Percentiles rank a stretch among this genome's conserved stretches.
These are phyloP conservation scores for Parascedosporium putredinis DNA, from an alignment of 2,329 filamentous ascomycete species.

Conservation along the genomic window DNA sequence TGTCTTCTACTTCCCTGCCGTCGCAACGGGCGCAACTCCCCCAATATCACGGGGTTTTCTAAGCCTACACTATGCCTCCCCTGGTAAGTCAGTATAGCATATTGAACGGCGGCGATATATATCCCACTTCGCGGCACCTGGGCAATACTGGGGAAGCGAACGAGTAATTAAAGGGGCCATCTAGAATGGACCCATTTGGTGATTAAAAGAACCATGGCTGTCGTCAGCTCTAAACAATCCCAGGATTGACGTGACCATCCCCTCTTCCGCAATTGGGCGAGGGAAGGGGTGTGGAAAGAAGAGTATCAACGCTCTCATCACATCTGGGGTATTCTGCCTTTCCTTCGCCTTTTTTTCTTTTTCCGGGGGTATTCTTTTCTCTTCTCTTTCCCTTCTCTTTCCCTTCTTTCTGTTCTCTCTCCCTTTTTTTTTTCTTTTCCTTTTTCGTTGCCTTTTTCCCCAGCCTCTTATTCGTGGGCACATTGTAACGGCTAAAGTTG, in stretches of 20 bases:
- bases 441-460: too few species aligned
- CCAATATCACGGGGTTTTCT: background rate
- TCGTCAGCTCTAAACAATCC: conserved; percentile 1
- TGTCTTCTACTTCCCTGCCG: background rate
- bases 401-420: too few species aligned
- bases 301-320: too few species aligned
- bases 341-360: too few species aligned
- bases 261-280: background rate
- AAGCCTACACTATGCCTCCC: background rate
- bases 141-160: background rate
- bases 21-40: background rate
- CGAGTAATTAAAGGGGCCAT: background rate
- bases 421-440: too few species aligned
- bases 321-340: too few species aligned
- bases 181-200: conserved; percentile 1
- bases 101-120: background rate
- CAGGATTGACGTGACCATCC: background rate
- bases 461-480: too few species aligned
- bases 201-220: background rate
- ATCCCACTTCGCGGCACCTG: background rate
- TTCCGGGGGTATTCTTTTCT: too few species aligned
- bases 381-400: too few species aligned
- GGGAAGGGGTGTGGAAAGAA: background rate
- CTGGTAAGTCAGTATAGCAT: background rate
- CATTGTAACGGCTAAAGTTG: too few species aligned